phyloP scores from a whole-genome alignment of 306 rosid genomes.

The Prunus davidiana region DNA sequence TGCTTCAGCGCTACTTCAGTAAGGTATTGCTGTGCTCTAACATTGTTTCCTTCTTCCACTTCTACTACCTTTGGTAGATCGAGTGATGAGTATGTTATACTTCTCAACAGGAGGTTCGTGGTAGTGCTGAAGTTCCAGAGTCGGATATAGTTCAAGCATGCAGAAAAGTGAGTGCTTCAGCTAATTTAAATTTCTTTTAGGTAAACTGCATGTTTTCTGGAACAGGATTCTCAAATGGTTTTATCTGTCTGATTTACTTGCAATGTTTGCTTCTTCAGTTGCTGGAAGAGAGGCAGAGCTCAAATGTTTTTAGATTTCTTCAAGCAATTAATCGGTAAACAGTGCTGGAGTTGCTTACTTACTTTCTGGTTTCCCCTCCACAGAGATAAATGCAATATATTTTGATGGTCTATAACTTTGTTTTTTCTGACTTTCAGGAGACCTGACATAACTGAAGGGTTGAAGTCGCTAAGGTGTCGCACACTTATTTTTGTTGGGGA shows the following conservation, averaged over 20 bases:
- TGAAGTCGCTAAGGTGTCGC: constrained; percentile 74
- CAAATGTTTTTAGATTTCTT: constrained; percentile 68
- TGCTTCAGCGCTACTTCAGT: constrained; percentile 91
- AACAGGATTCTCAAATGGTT: constrained; percentile 2
- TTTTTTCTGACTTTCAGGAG: constrained; percentile 52
- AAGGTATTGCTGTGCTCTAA: constrained; percentile 42
- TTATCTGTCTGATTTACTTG: constrained; percentile 15
- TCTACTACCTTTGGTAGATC: constrained; percentile 9
- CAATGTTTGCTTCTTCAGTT: constrained; percentile 46
- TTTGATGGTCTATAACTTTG: constrained; percentile 7
- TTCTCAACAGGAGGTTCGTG: constrained; percentile 71
- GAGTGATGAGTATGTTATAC: constrained; percentile 3
- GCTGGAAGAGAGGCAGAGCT: constrained; percentile 82
- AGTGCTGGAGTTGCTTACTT: constrained; percentile 12
- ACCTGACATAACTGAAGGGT: constrained; percentile 69
- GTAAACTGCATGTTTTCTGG: constrained; percentile 18
- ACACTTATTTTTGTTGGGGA: constrained; percentile 90
- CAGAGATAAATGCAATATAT: not conserved
- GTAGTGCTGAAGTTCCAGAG: constrained; percentile 77
- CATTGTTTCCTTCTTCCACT: not conserved
- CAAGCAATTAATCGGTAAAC: constrained; percentile 67
- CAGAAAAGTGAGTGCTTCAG: constrained; percentile 59
- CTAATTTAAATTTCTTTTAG: constrained; percentile 11
- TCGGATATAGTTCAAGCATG: constrained; percentile 93
- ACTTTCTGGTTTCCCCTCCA: not conserved